Percentiles rank a stretch among this genome's conserved stretches.
phyloP scores from a whole-genome alignment of 345 rosid genomes.

The Durio zibethinus region DNA sequence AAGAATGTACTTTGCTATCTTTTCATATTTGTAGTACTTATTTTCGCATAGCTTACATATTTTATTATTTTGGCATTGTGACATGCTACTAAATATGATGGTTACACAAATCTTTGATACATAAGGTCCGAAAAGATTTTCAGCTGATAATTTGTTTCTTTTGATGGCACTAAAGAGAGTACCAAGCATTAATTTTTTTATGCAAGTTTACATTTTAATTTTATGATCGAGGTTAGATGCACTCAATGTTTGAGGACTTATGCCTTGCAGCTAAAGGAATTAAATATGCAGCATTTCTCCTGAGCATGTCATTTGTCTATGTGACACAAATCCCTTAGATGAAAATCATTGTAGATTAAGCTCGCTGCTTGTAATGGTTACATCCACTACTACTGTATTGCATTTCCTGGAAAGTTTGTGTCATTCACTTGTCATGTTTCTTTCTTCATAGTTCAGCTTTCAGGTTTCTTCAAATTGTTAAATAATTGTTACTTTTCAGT shows the following conservation, averaged over 20 bases:
- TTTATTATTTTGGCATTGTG: neutral
- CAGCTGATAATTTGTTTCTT: neutral
- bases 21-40: neutral
- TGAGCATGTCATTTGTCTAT: neutral
- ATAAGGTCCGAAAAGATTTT: neutral
- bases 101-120: neutral
- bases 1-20: neutral
- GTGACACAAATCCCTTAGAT: neutral
- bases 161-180: neutral
- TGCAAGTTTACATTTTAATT: neutral
- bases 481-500: neutral
- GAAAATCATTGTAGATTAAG: neutral
- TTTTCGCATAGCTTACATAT: neutral
- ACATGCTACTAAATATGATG: neutral
- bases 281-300: neutral
- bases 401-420: slow-evolving; percentile 2
- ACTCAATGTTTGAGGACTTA: neutral
- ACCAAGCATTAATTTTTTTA: neutral
- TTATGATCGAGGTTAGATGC: neutral
- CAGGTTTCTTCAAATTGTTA: neutral
- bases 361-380: neutral
- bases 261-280: neutral
- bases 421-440: slow-evolving; percentile 1
- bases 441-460: slow-evolving; percentile 10
- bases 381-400: neutral